Evolutionary conservation across 2,329 filamentous ascomycete species (phyloP).

Genomic region (Claviceps quebecensis): DNA sequence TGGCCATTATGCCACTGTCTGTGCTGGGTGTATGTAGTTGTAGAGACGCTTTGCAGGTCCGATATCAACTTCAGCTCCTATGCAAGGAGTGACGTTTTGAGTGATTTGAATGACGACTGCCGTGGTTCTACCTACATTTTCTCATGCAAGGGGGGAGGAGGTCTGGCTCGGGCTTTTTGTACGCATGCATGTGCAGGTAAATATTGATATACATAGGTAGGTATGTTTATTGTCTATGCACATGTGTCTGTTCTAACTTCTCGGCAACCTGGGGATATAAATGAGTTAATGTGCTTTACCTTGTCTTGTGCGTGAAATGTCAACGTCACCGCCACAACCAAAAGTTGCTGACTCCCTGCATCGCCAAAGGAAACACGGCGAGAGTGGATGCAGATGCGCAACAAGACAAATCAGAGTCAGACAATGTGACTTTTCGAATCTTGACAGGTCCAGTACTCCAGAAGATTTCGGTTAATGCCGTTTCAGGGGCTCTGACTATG

Average conservation of each 20-base stretch:
- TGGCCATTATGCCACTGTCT: no score
- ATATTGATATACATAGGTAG: no score
- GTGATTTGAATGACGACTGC: not conserved
- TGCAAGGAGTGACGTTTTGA: not conserved
- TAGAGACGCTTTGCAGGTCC: not conserved
- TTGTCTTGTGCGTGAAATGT: not conserved
- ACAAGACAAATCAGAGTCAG: not conserved
- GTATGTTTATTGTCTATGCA: no score
- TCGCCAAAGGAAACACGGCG: not conserved
- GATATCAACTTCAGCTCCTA: not conserved
- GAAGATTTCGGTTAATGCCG: not conserved
- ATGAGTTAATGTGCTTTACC: not conserved
- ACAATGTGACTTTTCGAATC: not conserved
- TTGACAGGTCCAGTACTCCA: not conserved
- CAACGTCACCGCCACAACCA: not conserved
- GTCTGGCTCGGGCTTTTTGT: no score
- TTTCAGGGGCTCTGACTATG: not conserved
- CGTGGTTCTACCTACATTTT: not conserved
- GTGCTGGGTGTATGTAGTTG: not conserved
- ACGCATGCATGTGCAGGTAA: no score
- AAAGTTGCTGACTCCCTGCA: not conserved
- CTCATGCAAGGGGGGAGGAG: not conserved
- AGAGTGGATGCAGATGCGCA: not conserved
- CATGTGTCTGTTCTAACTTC: no score
- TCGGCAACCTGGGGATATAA: no score